Conservation (phyloP, 1,284 basidiomycete species). For the Vanrija pseudolonga region DNA sequence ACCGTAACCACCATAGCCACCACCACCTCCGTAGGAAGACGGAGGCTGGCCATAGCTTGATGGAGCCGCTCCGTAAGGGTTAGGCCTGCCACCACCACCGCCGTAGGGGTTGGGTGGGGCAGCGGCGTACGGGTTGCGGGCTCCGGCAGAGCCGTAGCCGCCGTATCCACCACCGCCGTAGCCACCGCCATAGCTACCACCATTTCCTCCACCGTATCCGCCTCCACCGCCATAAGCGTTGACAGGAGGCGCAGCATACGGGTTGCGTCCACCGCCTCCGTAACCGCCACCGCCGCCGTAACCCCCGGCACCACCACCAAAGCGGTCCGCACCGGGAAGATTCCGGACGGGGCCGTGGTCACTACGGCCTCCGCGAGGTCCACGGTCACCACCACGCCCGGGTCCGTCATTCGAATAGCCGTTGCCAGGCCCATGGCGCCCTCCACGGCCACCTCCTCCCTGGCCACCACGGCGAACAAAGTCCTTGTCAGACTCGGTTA, state of each 20-base stretch:
- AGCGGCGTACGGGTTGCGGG: not conserved
- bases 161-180: too few species aligned
- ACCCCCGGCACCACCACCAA: slow-evolving; percentile 41
- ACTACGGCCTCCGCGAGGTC: slow-evolving; percentile 53
- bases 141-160: not conserved
- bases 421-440: slow-evolving; percentile 23
- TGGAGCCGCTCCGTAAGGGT: too few species aligned
- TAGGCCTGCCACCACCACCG: not conserved
- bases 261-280: slow-evolving; percentile 8
- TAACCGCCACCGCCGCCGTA: slow-evolving; percentile 3
- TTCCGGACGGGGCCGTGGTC: slow-evolving; percentile 24
- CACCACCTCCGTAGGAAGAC: not conserved
- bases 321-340: slow-evolving; percentile 21
- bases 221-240: slow-evolving; percentile 9
- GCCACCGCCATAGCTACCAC: slow-evolving; percentile 1
- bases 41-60: not conserved
- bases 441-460: slow-evolving; percentile 17
- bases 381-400: slow-evolving; percentile 32
- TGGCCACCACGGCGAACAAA: slow-evolving; percentile 52
- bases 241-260: slow-evolving; percentile 7
- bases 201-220: slow-evolving; percentile 1
- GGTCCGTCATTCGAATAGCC: not conserved
- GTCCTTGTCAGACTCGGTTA: slow-evolving; percentile 74
- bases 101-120: not conserved
- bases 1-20: slow-evolving; percentile 4